Percentiles rank a stretch among this genome's conserved stretches.
These are phyloP conservation scores for Xylaria sp. DNA, from an alignment of 2,329 filamentous ascomycete species.

Conservation along the genomic window DNA sequence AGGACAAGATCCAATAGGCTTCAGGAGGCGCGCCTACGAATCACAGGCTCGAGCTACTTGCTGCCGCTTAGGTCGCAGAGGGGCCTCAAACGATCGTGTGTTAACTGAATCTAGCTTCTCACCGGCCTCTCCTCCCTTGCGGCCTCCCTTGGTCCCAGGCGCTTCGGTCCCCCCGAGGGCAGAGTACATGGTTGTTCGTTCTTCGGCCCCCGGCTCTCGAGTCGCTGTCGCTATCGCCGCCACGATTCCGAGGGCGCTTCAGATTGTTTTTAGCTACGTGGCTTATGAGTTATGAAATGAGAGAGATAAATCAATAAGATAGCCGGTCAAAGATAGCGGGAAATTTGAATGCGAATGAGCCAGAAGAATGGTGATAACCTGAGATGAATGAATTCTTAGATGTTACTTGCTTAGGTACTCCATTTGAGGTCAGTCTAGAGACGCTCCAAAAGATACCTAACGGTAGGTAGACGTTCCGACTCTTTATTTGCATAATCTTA, in stretches of 20 bases:
- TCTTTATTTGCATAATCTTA: conserved; percentile 9
- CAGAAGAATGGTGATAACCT: background rate
- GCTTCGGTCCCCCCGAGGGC: conserved; percentile 26
- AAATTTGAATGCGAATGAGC: background rate
- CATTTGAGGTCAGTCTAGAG: background rate
- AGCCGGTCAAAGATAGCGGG: background rate
- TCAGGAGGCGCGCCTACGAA: conserved; percentile 49
- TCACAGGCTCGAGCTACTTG: conserved; percentile 48
- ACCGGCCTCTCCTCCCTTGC: background rate
- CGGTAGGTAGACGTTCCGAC: too few species aligned
- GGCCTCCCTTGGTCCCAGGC: conserved; percentile 17
- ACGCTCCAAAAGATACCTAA: background rate
- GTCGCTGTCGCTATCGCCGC: background rate
- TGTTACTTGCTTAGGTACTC: background rate
- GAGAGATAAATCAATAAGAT: background rate
- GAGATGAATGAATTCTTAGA: background rate
- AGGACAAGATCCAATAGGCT: background rate
- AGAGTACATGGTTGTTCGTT: conserved; percentile 28
- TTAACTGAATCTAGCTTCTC: conserved; percentile 26
- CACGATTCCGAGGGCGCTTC: background rate
- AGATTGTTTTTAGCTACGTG: background rate
- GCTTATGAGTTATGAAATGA: background rate
- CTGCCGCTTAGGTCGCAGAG: conserved; percentile 42
- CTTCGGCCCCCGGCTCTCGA: conserved; percentile 4
- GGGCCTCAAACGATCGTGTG: conserved; percentile 37